Base-by-base conservation (phyloP, 345 rosid species). In the Bruguiera sexangula region DNA sequence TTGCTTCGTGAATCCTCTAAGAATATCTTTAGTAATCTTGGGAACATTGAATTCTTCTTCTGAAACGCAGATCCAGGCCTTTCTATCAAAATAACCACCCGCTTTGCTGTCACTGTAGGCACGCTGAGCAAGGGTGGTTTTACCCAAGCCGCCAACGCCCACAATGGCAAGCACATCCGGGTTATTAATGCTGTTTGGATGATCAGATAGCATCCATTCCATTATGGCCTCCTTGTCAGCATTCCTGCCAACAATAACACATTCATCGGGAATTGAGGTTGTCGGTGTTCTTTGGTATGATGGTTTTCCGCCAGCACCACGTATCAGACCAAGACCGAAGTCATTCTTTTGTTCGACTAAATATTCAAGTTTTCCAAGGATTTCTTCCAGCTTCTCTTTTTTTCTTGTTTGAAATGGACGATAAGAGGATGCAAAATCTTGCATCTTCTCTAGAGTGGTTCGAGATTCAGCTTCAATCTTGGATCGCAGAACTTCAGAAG, bases 81-180 rank as follows among this genome's bases (percentile, higher is more conserved):
- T 58, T 34, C 22, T 26, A 11, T 64, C 54, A 58, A 75, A 75
- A 2, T 22, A 10, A 6, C 46, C 69, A 43, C 1, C 5, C 3
- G 9, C 1, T 13, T 1, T 43, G 1, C 8, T 26, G 10, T 69
- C 69, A 3, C 46, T 43, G 39, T 68, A 75, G 15, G 62, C 65
- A 2, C 48, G 19, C 48, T 69, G 78, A 34, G 73, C 78, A 31
- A 69, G 78, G 7, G 73, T 69, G 36, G 73, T 73, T 51, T 73
- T 73, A 27, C 72, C 77, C 8, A 67, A 5, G 19, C 77, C 72
- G 21, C 68, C 63, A 48, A 64, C 20, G 3, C 78, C 78, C 36
- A 75, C 62, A 19, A 69, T 69, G 3, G 69, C 57, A 69, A 75
- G 34, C 39, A 73, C 76, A 61, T 22, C 56, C 4, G 67, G 52